Percentiles rank a stretch among this genome's conserved stretches.
phyloP scores from a whole-genome alignment of 2,329 filamentous ascomycete genomes.

The Verticillium nonalfalfae region DNA sequence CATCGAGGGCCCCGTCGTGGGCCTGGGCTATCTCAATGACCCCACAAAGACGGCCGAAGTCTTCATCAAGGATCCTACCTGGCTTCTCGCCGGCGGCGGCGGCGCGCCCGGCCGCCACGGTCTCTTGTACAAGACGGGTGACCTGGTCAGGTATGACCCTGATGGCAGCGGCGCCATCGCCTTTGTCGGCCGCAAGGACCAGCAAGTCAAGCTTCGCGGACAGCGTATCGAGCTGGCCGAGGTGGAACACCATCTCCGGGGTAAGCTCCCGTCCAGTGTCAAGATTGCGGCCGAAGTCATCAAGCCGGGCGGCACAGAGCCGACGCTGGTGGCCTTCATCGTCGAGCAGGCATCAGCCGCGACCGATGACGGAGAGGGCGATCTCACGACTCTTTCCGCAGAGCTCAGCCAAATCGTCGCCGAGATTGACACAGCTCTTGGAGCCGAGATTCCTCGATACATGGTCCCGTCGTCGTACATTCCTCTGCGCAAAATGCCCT shows the following conservation, averaged over 20 bases:
- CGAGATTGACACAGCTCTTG: constrained; percentile 22
- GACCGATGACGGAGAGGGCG: constrained; percentile 7
- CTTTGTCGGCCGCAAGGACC: constrained; percentile 58
- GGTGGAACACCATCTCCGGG: constrained; percentile 41
- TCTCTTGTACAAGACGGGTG: constrained; percentile 53
- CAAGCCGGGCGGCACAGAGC: constrained; percentile 34
- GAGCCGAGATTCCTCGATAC: constrained; percentile 31
- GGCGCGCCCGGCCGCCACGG: constrained; percentile 28
- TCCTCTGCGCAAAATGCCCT: constrained; percentile 36
- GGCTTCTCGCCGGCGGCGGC: constrained; percentile 35
- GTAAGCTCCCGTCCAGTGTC: constrained; percentile 33
- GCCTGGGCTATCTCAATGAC: constrained; percentile 55
- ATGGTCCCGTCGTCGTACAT: constrained; percentile 43
- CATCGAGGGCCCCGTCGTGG: constrained; percentile 54
- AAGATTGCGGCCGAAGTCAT: constrained; percentile 43
- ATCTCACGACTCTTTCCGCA: constrained; percentile 21
- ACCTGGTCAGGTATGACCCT: constrained; percentile 47
- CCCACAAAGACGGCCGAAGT: constrained; percentile 48
- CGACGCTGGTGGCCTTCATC: constrained; percentile 39
- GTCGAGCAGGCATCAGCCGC: constrained; percentile 23
- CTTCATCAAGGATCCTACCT: constrained; percentile 51
- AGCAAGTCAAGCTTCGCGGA: constrained; percentile 62
- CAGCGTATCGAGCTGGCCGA: constrained; percentile 56
- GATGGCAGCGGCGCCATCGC: constrained; percentile 48
- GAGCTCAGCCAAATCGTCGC: constrained; percentile 23